Base-by-base conservation (phyloP, 2,329 filamentous ascomycete species). In the Cercospora berteroae region DNA sequence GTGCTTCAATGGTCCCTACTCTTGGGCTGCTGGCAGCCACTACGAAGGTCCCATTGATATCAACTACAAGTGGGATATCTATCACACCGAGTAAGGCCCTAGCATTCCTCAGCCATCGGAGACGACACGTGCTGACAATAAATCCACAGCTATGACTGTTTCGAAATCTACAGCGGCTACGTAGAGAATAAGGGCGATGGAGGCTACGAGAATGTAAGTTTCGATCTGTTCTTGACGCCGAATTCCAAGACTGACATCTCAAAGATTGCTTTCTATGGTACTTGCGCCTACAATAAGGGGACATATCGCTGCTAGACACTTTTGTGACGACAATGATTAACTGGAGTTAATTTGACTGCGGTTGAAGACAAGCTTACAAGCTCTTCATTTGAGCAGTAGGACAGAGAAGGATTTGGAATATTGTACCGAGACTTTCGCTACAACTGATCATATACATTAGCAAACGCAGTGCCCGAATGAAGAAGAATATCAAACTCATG, bases 31-130 rank as follows among this genome's bases (percentile, higher is more conserved):
- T 3, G 31, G 20, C 12, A 63, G 61, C 50, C 18, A 5, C 5
- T 64, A 64, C 8, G 9, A 25, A 7, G 50, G 50, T n/a, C 61
- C 61, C 1, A 48, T 48, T 16, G 56, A 64, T 16, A 64, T 58
- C 10, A 44, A 58, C 18, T 64, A 58, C 33, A 58, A 48, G 16
- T 64, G 50, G 61, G 61, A 64, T 9, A 44, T 64, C 42, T 48
- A 48, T 48, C 18, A 48, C 9, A 20, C 42, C 18, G 42, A 48
- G 18, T 48, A 9, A 20, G 42, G 4, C 16, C 18, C 9, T 6
- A 3, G n/a, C n/a, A 7, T 44, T 8, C 8, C 16, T 9, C 7
- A 8, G 3, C 13, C 1, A 18, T 1, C 4, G 8, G 16, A 44
- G 1, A 44, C 8, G 39, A 9, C 39, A 5, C 9, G 5, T 44